Evolutionary conservation across 148 eudicot species (phyloP).

Genomic region (Fagopyrum homotropicum): DNA sequence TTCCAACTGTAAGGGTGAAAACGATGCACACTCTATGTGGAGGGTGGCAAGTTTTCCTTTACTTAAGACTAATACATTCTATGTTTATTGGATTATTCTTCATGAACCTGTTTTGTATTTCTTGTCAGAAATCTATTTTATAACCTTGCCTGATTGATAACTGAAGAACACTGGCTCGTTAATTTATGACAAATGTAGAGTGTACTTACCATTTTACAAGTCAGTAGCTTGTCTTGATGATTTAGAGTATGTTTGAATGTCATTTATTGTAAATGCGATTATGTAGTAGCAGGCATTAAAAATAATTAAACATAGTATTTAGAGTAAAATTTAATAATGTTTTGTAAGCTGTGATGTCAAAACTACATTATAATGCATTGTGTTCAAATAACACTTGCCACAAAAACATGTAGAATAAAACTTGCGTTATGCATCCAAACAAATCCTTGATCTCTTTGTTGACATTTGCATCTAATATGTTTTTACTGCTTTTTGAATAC

Average conservation of each 20-base stretch:
- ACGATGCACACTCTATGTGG: slow-evolving; percentile 66
- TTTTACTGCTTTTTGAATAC: neutral
- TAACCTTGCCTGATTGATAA: neutral
- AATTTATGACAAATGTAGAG: neutral
- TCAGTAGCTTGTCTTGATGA: neutral
- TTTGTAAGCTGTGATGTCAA: too few relatives aligned
- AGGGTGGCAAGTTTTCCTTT: slow-evolving; percentile 58
- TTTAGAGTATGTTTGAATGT: too few relatives aligned
- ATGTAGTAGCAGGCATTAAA: too few relatives aligned
- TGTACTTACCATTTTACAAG: neutral
- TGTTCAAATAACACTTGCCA: too few relatives aligned
- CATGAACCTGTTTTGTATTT: slow-evolving; percentile 3
- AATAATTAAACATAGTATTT: too few relatives aligned
- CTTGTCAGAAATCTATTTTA: neutral
- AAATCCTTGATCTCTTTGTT: neutral
- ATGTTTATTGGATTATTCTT: neutral
- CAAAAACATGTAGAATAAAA: too few relatives aligned
- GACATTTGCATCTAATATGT: neutral
- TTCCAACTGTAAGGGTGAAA: slow-evolving; percentile 46
- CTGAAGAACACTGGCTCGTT: neutral
- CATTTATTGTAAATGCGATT: too few relatives aligned
- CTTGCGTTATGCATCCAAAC: too few relatives aligned
- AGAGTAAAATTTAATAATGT: too few relatives aligned
- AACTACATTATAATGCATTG: too few relatives aligned
- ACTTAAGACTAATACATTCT: neutral